Conservation (phyloP, 2,329 filamentous ascomycete genomes). For the Diplodia intermedia region DNA sequence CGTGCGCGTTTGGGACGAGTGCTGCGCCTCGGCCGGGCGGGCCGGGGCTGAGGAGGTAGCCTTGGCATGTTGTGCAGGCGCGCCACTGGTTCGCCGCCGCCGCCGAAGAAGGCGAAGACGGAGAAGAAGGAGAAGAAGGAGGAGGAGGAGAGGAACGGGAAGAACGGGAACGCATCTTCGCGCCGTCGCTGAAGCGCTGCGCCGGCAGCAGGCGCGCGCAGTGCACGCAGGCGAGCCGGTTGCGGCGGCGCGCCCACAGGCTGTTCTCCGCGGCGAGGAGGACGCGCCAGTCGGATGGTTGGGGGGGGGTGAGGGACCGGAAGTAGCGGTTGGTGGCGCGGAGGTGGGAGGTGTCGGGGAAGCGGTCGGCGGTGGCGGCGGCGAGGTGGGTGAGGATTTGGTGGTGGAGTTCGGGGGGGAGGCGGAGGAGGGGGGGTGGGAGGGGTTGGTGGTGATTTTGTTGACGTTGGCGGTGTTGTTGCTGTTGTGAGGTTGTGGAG, state of each 20-base stretch:
- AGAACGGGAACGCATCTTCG: too few relatives aligned
- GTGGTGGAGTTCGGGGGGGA: conserved; percentile 1
- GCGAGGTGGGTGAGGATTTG: not conserved
- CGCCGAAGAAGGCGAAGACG: too few relatives aligned
- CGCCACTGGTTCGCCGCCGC: not conserved
- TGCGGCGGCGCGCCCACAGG: not conserved
- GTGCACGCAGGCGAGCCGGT: not conserved
- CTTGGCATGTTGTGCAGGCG: not conserved
- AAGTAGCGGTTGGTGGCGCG: not conserved
- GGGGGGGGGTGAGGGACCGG: not conserved
- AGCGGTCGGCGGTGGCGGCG: not conserved
- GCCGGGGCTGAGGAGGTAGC: not conserved
- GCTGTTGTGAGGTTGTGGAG: too few relatives aligned
- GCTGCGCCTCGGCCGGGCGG: too few relatives aligned
- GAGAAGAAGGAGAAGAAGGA: too few relatives aligned
- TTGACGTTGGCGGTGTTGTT: too few relatives aligned
- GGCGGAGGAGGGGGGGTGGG: conserved; percentile 15
- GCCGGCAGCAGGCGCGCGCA: not conserved
- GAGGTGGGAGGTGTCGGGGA: not conserved
- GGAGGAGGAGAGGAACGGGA: too few relatives aligned
- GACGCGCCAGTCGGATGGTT: not conserved
- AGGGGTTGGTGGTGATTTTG: too few relatives aligned
- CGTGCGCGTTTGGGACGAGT: too few relatives aligned
- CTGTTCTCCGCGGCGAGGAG: not conserved
- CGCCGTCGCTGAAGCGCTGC: not conserved